Evolutionary conservation across 2,329 filamentous ascomycete genomes (phyloP).

Genomic region (Alternaria gansuensis): DNA sequence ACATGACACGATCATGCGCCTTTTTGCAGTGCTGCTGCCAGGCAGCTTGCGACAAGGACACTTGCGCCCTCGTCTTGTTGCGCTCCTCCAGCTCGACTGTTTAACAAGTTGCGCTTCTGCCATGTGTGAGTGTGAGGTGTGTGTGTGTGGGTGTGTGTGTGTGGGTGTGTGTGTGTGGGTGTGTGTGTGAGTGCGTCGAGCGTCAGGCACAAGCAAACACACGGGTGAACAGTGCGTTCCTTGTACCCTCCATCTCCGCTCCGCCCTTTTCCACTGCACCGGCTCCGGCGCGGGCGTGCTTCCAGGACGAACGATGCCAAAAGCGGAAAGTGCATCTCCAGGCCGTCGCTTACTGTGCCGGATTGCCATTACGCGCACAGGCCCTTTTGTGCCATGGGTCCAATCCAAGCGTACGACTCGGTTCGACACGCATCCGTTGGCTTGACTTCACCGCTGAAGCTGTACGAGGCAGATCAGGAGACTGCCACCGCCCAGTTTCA

Average conservation of each 20-base stretch:
- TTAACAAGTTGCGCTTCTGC: conserved; percentile 5
- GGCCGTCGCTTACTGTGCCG: conserved; percentile 29
- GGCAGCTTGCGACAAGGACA: not conserved
- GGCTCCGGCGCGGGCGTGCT: conserved; percentile 16
- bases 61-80: conserved; percentile 2
- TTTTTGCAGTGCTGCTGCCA: not conserved
- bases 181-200: not conserved
- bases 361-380: conserved; percentile 31
- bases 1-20: conserved; percentile 30
- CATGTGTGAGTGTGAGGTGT: not conserved
- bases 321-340: conserved; percentile 17
- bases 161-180: no score
- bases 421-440: conserved; percentile 25
- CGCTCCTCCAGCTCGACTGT: conserved; percentile 2
- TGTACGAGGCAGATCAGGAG: conserved; percentile 26
- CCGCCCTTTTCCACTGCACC: conserved; percentile 19
- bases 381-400: conserved; percentile 28
- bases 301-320: conserved; percentile 25
- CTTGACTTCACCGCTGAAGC: conserved; percentile 31
- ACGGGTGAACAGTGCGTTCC: conserved; percentile 14
- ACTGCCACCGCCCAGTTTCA: conserved; percentile 11
- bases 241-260: conserved; percentile 23
- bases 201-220: conserved; percentile 16
- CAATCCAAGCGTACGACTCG: conserved; percentile 23
- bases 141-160: no score